Base-by-base conservation (phyloP, 495 filamentous ascomycete species). In the Penicillium pulvis region DNA sequence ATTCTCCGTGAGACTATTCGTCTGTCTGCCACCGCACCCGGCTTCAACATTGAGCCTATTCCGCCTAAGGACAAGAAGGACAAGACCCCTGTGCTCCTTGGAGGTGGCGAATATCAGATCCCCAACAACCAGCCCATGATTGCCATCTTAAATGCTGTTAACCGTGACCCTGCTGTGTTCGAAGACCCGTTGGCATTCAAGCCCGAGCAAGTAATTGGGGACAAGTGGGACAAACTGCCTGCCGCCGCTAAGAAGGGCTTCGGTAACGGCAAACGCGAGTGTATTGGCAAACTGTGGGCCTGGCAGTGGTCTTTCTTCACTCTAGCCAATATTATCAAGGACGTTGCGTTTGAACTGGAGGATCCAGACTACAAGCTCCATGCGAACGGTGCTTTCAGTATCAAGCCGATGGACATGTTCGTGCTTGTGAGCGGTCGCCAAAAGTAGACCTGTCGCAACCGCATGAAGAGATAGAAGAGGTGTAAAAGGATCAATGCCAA, bases 1-100 rank as follows among this genome's bases (percentile, higher is more conserved):
- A 76, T 88, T 53, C 77, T 94, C 33, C 83, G 88, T 8, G 91
- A 96, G 72, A 82, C 90, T 0, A 73, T 94, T 17, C 85, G 91
- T 49, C 72, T 93, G 1, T 79, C 76, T 24, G 82, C 89, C 3
- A 83, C 87, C 3, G 90, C 89, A 16, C 80, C 87, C 0, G 74
- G 78, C 0, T 85, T 90, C 70, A 87, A 87, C 66, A 78, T 79
- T 53, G 77, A 83, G 57, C 71, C 80, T 3, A 57, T 79, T 26
- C 76, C 76, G 5, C 74, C 80, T 19, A 26, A 55, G 1, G 77
- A 83, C 57, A 79, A 23, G 0, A 23, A 20, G 9, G 43, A 46
- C 24, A 50, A 83, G 0, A 79, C 76, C 9, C 75, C 75, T 6
- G 69, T 80, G 10, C 53, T 75, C 9, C 68, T 90, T 6, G 81